Conservation (phyloP, 2,329 filamentous ascomycete genomes). For the Ophiosphaerella narmari region DNA sequence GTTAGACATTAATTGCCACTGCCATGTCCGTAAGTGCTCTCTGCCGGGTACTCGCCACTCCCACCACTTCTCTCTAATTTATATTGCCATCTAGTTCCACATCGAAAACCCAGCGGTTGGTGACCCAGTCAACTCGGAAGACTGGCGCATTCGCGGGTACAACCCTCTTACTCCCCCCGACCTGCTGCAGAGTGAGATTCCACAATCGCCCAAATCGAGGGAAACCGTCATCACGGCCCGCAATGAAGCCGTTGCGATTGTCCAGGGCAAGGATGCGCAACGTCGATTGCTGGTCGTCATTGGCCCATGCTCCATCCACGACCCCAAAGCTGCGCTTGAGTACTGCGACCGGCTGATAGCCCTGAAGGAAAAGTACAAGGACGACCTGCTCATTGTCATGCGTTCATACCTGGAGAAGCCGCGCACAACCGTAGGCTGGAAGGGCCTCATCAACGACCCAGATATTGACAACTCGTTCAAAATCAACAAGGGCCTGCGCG, state of each 20-base stretch:
- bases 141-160: constrained; percentile 72
- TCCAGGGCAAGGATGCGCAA: constrained; percentile 62
- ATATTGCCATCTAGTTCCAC: constrained; percentile 49
- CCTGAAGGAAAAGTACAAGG: constrained; percentile 84
- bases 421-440: constrained; percentile 97
- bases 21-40: constrained; percentile 34
- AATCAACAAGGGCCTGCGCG: constrained; percentile 94
- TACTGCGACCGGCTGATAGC: constrained; percentile 86
- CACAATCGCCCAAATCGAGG: constrained; percentile 56
- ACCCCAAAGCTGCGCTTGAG: constrained; percentile 84
- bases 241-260: constrained; percentile 64
- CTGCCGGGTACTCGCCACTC: constrained; percentile 12
- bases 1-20: background rate
- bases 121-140: constrained; percentile 55
- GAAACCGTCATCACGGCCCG: constrained; percentile 64
- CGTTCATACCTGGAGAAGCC: constrained; percentile 98
- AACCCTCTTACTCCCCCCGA: constrained; percentile 92
- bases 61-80: constrained; percentile 19
- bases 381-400: constrained; percentile 95
- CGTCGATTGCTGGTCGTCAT: constrained; percentile 76
- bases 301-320: constrained; percentile 96
- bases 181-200: constrained; percentile 92
- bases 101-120: constrained; percentile 56
- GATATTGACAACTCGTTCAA: constrained; percentile 98
- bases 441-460: constrained; percentile 97